Evolutionary conservation across 73 alveolate species (phyloP), one percentile per base, ranked within the genome.

Genomic region (Paramecium bursaria): DNA sequence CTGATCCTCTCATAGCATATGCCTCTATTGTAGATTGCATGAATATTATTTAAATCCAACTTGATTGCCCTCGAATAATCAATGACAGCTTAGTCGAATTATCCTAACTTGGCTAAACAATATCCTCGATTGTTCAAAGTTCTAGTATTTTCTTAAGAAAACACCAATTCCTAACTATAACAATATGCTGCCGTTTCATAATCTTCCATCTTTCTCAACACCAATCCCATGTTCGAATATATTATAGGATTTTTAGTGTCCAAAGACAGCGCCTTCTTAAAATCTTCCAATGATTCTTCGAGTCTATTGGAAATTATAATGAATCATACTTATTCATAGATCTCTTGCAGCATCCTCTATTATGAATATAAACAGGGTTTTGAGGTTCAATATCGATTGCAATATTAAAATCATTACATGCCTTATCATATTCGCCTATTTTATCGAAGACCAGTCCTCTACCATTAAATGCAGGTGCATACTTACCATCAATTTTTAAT

Each of bases 321-420:
- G n/a, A n/a, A n/a, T n/a, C n/a, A 11, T 92, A 82, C 60, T 88
- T 75, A 13, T 97, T 98, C 90, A 94, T 85, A 86, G 95, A 95
- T 75, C 99, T 92, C 85, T 80, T 92, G 48, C 99, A 95, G 75
- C 99, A 97, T 10, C 97, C 99, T 55, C 99, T 90, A 50, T 97
- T 97, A 85, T 97, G 99, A 98, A 98, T 94, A 90, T 95, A 97
- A 22, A 95, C 98, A 13, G 99, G 94, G 75, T 95, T 95, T 73
- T 86, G 25, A 3, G 92, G 90, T 42, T 97, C 99, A 23, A 95
- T 85, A 52, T 92, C 95, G 22, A 97, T 94, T 48, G 98, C 94
- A 75, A 91, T 85, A 25, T 98, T 54, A 76, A 97, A 97, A 79
- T 97, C 98, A 50, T 89, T 87, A 31, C 96, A 92, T 2, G 99